Evolutionary conservation across 139 green algal species (phyloP).

Genomic region (Chlamydomonas sphaeroides): DNA sequence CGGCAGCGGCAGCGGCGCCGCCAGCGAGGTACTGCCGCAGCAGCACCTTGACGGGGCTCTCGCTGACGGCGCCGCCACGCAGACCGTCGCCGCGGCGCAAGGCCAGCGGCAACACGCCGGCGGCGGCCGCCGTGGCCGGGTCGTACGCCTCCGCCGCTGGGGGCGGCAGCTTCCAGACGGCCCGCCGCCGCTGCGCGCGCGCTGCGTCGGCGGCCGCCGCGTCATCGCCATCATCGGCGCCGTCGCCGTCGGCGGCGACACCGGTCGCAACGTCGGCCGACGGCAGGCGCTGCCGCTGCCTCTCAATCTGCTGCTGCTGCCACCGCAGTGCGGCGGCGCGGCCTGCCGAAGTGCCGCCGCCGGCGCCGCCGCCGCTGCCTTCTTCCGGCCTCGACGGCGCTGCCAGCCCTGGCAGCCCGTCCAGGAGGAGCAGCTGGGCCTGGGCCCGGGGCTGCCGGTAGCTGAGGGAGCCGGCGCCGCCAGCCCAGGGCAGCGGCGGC

Average conservation of each 20-base stretch:
- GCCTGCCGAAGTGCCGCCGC: not conserved
- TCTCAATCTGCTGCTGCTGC: not conserved
- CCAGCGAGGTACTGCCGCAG: not conserved
- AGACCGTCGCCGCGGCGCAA: too few relatives aligned
- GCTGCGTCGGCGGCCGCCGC: too few relatives aligned
- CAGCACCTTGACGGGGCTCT: constrained; percentile 22
- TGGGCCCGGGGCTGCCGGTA: too few relatives aligned
- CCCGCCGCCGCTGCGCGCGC: constrained; percentile 3
- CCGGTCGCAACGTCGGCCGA: not conserved
- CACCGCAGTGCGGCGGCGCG: not conserved
- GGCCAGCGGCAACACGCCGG: too few relatives aligned
- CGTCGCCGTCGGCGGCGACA: not conserved
- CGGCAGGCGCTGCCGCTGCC: not conserved
- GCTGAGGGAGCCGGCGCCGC: too few relatives aligned
- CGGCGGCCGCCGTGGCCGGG: too few relatives aligned
- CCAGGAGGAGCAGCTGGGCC: too few relatives aligned
- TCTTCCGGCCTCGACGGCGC: not conserved
- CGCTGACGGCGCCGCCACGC: not conserved
- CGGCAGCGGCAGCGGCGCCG: too few relatives aligned
- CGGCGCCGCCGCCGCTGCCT: not conserved
- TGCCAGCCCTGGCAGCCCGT: too few relatives aligned
- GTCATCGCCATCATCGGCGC: not conserved
- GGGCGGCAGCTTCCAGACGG: constrained; percentile 30
- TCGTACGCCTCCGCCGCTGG: not conserved
- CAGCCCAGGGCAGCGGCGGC: too few relatives aligned